Conservation (phyloP, 2,329 filamentous ascomycete species). For the Phaeosphaeriaceae sp. region DNA sequence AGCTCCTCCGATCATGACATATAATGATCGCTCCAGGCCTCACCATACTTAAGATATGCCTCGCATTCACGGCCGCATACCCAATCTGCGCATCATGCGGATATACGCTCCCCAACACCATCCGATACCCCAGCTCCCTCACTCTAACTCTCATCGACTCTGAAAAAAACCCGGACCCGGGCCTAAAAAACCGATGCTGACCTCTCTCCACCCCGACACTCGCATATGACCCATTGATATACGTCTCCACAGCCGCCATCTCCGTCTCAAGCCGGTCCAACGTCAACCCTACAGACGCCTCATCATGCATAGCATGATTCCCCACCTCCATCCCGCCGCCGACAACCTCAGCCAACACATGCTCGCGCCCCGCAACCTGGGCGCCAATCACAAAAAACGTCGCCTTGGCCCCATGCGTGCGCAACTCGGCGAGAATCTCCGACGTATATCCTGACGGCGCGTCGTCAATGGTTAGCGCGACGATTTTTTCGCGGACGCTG, state of each 20-base stretch:
- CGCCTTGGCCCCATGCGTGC: slow-evolving; percentile 69
- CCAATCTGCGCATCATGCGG: slow-evolving; percentile 89
- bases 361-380: slow-evolving; percentile 66
- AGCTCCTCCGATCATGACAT: slow-evolving; percentile 82
- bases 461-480: slow-evolving; percentile 89
- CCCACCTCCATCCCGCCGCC: slow-evolving; percentile 67
- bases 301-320: slow-evolving; percentile 90
- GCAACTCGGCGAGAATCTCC: slow-evolving; percentile 73
- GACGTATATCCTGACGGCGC: slow-evolving; percentile 75
- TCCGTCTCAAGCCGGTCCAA: slow-evolving; percentile 66
- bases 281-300: slow-evolving; percentile 69
- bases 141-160: slow-evolving; percentile 69
- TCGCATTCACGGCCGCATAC: slow-evolving; percentile 72
- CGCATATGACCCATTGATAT: slow-evolving; percentile 65
- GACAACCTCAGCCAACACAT: slow-evolving; percentile 59
- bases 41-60: slow-evolving; percentile 81
- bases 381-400: slow-evolving; percentile 90
- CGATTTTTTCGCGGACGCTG: slow-evolving; percentile 64
- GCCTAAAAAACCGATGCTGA: slow-evolving; percentile 73
- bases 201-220: slow-evolving; percentile 50
- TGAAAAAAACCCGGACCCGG: slow-evolving; percentile 85
- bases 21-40: slow-evolving; percentile 80
- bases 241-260: slow-evolving; percentile 67
- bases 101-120: slow-evolving; percentile 85
- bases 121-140: slow-evolving; percentile 66